Evolutionary conservation across 139 green algal species (phyloP).

Genomic region (Limnomonas spitsbergensis): DNA sequence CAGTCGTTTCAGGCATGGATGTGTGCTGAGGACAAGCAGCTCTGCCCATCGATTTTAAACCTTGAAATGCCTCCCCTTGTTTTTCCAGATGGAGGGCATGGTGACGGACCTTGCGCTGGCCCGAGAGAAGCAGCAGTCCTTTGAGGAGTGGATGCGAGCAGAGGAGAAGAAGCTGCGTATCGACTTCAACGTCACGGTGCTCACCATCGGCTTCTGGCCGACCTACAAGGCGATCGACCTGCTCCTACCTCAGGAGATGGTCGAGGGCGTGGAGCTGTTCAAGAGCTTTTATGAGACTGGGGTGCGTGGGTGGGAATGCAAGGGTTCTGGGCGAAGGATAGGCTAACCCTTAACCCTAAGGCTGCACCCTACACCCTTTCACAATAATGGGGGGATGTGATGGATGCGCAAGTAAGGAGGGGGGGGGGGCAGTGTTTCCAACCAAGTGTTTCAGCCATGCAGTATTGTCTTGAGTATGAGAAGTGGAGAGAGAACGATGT

Average conservation of each 20-base stretch:
- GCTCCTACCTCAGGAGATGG: conserved; percentile 88
- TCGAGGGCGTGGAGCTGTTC: conserved; percentile 68
- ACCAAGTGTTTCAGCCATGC: too few relatives aligned
- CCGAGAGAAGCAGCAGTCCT: conserved; percentile 83
- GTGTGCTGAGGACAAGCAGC: too few relatives aligned
- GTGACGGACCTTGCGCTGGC: conserved; percentile 88
- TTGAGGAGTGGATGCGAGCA: conserved; percentile 70
- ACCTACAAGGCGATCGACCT: conserved; percentile 86
- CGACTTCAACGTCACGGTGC: conserved; percentile 44
- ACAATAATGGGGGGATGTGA: not conserved
- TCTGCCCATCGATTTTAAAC: too few relatives aligned
- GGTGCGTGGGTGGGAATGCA: not conserved
- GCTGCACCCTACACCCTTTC: too few relatives aligned
- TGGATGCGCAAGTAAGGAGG: not conserved
- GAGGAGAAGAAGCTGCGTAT: conserved; percentile 10
- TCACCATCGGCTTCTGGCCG: conserved; percentile 78
- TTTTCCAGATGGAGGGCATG: conserved; percentile 92
- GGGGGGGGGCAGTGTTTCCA: not conserved
- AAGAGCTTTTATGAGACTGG: conserved; percentile 45
- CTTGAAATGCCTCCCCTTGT: too few relatives aligned
- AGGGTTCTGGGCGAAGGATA: too few relatives aligned
- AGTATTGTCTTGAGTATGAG: too few relatives aligned
- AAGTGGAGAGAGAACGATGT: too few relatives aligned
- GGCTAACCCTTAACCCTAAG: too few relatives aligned
- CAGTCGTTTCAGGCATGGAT: too few relatives aligned